Percentiles rank a stretch among this genome's conserved stretches.
phyloP scores from a whole-genome alignment of 352 stramenopile genomes.

The Discostella stelligera region DNA sequence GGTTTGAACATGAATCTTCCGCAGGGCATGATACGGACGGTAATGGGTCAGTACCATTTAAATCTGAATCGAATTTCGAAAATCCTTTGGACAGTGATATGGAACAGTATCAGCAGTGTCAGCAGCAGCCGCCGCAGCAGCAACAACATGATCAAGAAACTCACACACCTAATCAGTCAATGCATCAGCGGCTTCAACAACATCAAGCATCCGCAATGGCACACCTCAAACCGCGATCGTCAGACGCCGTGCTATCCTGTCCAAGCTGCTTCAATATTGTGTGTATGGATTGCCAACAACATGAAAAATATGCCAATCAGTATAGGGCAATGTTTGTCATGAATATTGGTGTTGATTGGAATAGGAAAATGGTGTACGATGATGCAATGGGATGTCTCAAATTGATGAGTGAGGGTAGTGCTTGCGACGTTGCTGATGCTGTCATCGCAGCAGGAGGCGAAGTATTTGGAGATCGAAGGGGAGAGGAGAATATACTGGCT shows the following conservation, averaged over 20 bases:
- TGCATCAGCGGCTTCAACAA: slow-evolving; percentile 13
- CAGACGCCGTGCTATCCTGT: slow-evolving; percentile 74
- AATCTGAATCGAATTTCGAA: background rate
- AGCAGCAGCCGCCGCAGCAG: too few relatives aligned
- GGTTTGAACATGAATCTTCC: background rate
- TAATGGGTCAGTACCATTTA: background rate
- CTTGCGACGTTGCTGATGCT: background rate
- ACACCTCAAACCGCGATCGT: slow-evolving; percentile 54
- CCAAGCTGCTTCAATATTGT: slow-evolving; percentile 82
- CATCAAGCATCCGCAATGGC: slow-evolving; percentile 9
- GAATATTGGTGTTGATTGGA: slow-evolving; percentile 77
- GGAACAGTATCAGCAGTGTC: background rate
- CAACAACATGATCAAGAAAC: slow-evolving; percentile 6
- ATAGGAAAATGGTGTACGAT: slow-evolving; percentile 65
- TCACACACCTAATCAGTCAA: background rate
- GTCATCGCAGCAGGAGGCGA: background rate
- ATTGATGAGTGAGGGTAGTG: background rate
- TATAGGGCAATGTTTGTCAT: slow-evolving; percentile 84
- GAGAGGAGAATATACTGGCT: slow-evolving; percentile 6
- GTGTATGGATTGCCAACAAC: slow-evolving; percentile 83
- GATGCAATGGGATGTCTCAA: slow-evolving; percentile 53
- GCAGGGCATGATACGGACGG: slow-evolving; percentile 5
- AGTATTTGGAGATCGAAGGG: background rate
- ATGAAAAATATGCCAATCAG: slow-evolving; percentile 78
- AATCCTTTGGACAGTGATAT: slow-evolving; percentile 10